Evolutionary conservation across 2,329 filamentous ascomycete species (phyloP).

Genomic region (Macrophomina phaseolina): DNA sequence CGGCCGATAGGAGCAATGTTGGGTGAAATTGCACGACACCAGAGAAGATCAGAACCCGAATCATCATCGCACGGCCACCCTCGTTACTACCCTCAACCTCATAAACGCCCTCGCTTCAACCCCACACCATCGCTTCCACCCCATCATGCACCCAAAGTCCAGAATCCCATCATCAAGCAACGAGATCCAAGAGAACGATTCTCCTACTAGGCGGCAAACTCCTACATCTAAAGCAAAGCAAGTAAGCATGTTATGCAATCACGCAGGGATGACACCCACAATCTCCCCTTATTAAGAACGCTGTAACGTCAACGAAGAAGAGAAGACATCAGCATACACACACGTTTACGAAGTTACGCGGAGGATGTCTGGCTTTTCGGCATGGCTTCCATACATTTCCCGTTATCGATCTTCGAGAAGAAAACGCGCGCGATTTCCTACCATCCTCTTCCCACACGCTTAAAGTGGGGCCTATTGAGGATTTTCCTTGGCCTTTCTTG

Average conservation of each 20-base stretch:
- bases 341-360: constrained; percentile 17
- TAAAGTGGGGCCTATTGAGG: no score
- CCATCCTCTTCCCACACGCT: no score
- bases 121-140: not conserved
- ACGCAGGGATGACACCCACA: constrained; percentile 15
- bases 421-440: constrained; percentile 2
- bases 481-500: not conserved
- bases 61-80: constrained; percentile 1
- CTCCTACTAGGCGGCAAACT: constrained; percentile 21
- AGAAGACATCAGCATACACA: constrained; percentile 14
- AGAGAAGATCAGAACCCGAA: constrained; percentile 1
- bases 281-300: not conserved
- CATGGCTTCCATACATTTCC: not conserved
- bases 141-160: not conserved
- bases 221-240: constrained; percentile 2
- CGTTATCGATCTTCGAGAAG: not conserved
- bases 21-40: not conserved
- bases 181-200: constrained; percentile 18
- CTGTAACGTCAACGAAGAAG: constrained; percentile 14
- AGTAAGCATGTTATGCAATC: constrained; percentile 22
- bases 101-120: constrained; percentile 6
- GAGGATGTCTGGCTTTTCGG: constrained; percentile 19
- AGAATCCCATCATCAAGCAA: not conserved
- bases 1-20: not conserved
- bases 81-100: not conserved